Base-by-base conservation (phyloP, 345 rosid species). In the Citrus hindsii region DNA sequence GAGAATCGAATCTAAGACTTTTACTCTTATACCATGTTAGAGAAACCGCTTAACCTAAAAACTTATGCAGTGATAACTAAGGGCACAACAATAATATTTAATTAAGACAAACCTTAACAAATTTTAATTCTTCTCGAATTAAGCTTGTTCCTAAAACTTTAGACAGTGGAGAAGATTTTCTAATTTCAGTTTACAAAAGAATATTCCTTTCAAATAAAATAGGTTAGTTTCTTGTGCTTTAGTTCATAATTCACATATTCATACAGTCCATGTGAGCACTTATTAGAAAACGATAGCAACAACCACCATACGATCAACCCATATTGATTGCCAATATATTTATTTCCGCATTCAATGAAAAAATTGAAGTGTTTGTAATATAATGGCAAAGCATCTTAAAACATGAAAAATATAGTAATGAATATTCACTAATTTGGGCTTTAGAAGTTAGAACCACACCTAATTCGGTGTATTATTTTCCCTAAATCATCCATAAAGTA, bases 201-300 rank as follows among this genome's bases (percentile, higher is more conserved):
- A 64, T 32, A 64, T 64, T 64, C 32, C 37, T 64, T 64, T 7
- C 4, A 6, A 61, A 61, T 61, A 4, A 61, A 24, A 64, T 32
- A 7, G 37, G 10, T 64, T 18, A 32, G 19, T 32, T 64, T 64
- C 21, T 32, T 64, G n/a, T 30, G 40, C 40, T 64, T 64, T 7
- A 30, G 24, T 64, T 38, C 46, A 67, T n/a, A 67, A 67, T 37
- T 67, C 4, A 8, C 37, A 37, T 37, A 37, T 37, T 37, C 70
- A 21, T 67, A 3, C 70, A 58, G n/a, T 32, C 76, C 76, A 58
- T 72, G 76, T 72, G 74, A 53, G 74, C 62, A 71, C 61, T 51
- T 71, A 24, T 12, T 59, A 56, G 65, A 72, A 22, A 72, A 72
- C 46, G 37, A 32, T 35, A 22, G 64, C n/a, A 30, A 10, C 75